Evolutionary conservation across 1,284 basidiomycete species (phyloP).

Genomic region (Heterobasidion annosum): DNA sequence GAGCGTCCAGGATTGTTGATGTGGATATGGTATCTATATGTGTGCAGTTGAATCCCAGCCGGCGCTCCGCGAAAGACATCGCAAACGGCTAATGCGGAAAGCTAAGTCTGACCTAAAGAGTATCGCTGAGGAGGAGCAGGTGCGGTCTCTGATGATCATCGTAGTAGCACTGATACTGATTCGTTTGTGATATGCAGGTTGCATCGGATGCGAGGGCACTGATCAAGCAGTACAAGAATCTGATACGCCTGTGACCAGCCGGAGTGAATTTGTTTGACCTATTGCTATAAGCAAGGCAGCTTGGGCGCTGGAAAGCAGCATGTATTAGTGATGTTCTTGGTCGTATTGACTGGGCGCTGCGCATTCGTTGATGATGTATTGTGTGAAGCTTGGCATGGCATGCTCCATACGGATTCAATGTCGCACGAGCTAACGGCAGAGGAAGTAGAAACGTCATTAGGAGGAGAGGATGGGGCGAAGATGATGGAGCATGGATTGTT

Average conservation of each 20-base stretch:
- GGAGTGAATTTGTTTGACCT: not conserved
- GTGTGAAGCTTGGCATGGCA: too few relatives aligned
- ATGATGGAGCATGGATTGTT: not conserved
- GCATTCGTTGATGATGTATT: too few relatives aligned
- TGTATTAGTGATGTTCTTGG: too few relatives aligned
- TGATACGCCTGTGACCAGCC: slow-evolving; percentile 1
- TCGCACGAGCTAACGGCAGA: too few relatives aligned
- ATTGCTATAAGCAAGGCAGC: not conserved
- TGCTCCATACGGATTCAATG: too few relatives aligned
- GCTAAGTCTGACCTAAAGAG: slow-evolving; percentile 2
- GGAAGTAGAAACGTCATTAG: too few relatives aligned
- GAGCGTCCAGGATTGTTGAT: not conserved
- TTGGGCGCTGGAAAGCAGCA: not conserved
- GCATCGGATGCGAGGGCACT: slow-evolving; percentile 6
- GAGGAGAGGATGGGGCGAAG: too few relatives aligned
- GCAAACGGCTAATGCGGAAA: slow-evolving; percentile 5
- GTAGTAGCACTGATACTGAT: not conserved
- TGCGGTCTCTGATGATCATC: not conserved
- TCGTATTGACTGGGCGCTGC: too few relatives aligned
- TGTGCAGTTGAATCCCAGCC: not conserved
- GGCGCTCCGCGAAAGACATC: not conserved
- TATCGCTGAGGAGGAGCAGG: slow-evolving; percentile 8
- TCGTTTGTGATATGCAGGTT: slow-evolving; percentile 1
- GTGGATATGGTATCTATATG: not conserved
- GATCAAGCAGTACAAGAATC: slow-evolving; percentile 7